These are phyloP conservation scores for Neonectria neomacrospora DNA, from an alignment of 2,329 filamentous ascomycete species.

Conservation along the genomic window DNA sequence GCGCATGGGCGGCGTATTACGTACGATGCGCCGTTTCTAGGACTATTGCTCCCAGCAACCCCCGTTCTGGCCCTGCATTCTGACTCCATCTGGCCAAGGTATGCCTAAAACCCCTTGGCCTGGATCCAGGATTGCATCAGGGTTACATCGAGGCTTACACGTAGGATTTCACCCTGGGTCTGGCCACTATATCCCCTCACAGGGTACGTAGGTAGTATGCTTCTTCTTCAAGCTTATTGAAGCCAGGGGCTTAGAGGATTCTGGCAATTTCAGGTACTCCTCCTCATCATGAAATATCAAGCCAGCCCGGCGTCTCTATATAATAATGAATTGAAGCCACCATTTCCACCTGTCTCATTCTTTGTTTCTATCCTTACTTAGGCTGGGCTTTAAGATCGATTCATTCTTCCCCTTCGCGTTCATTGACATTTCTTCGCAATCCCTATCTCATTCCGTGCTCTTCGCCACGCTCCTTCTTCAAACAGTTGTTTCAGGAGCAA, in stretches of 20 bases:
- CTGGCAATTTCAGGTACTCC: background rate
- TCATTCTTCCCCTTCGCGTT: slow-evolving; percentile 3
- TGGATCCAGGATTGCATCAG: background rate
- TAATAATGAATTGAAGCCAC: slow-evolving; percentile 8
- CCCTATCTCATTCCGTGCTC: too few species aligned
- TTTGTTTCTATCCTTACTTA: slow-evolving; percentile 5
- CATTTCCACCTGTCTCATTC: slow-evolving; percentile 5
- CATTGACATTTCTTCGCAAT: background rate
- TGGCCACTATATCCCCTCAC: background rate
- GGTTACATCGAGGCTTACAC: background rate
- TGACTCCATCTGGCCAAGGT: background rate
- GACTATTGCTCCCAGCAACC: background rate
- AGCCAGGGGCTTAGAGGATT: slow-evolving; percentile 19
- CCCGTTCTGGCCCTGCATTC: slow-evolving; percentile 6
- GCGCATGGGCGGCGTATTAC: slow-evolving; percentile 2
- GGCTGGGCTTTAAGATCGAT: slow-evolving; percentile 10
- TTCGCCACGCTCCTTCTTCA: background rate
- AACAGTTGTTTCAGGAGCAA: background rate
- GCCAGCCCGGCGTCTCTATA: background rate
- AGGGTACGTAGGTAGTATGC: too few species aligned
- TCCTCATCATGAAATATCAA: background rate
- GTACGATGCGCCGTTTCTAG: background rate
- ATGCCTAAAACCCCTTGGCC: background rate
- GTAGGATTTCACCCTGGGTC: background rate
- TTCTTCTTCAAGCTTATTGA: slow-evolving; percentile 23